Conservation (phyloP, 116 monocot species). For the Cymodocea nodosa region DNA sequence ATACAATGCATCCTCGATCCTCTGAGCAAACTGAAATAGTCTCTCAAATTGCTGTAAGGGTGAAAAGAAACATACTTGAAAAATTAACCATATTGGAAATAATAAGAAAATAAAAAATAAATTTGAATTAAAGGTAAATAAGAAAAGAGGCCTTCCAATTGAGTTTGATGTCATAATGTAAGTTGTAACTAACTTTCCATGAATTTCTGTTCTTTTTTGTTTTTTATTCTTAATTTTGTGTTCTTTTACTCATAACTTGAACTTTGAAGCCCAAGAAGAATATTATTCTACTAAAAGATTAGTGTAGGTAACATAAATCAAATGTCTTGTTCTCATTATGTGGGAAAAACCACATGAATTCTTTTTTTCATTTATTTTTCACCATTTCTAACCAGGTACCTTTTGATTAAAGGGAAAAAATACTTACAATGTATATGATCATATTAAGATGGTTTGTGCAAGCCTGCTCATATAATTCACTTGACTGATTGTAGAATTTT, state of each 20-base stretch:
- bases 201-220: no score
- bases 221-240: no score
- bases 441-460: conserved; percentile 77
- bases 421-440: conserved; percentile 77
- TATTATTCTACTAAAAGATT: not conserved
- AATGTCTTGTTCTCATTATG: no score
- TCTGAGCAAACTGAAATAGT: conserved; percentile 73
- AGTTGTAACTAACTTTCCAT: no score
- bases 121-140: not conserved
- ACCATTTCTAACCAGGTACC: no score
- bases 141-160: no score
- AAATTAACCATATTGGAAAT: not conserved
- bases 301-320: not conserved
- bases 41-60: conserved; percentile 85
- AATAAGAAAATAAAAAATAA: not conserved
- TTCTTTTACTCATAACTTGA: no score
- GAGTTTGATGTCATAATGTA: no score
- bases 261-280: no score
- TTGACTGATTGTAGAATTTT: conserved; percentile 94
- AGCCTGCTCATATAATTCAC: conserved; percentile 93
- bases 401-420: not conserved
- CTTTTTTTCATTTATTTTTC: no score
- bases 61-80: not conserved
- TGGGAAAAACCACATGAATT: no score
- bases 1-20: conserved; percentile 74